A percentile compares a stretch with the other conserved stretches of the same genome.
Evolutionary conservation across 495 filamentous ascomycete genomes (phyloP).

Genomic region (Aspergillus nanangensis): DNA sequence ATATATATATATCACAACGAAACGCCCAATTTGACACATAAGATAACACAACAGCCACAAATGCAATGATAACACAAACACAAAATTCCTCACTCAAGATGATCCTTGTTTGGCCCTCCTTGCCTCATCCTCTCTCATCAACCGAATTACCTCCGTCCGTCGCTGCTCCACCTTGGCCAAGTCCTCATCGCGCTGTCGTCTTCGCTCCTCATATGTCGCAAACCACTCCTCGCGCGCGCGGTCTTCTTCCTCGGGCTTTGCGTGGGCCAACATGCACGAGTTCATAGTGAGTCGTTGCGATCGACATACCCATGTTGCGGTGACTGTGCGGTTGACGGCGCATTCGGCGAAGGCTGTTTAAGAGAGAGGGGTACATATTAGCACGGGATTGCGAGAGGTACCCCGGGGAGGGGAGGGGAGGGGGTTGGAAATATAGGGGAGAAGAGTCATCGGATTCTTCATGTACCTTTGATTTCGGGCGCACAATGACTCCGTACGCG

Average conservation of each 20-base stretch:
- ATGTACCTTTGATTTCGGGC: constrained; percentile 78
- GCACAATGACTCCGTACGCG: constrained; percentile 75
- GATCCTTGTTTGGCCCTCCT: constrained; percentile 25
- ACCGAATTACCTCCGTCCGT: constrained; percentile 40
- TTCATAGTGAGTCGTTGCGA: constrained; percentile 81
- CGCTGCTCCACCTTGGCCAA: constrained; percentile 42
- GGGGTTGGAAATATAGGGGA: not conserved
- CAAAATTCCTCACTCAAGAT: too few relatives aligned
- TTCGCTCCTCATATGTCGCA: constrained; percentile 60
- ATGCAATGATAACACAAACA: not conserved
- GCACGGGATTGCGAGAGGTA: not conserved
- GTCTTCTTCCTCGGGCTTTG: constrained; percentile 80
- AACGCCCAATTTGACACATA: too few relatives aligned
- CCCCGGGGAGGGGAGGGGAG: not conserved
- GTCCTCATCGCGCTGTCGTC: constrained; percentile 57
- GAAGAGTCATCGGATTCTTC: not conserved
- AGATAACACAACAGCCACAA: not conserved
- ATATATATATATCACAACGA: too few relatives aligned
- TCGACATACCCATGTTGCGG: constrained; percentile 80
- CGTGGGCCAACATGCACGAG: constrained; percentile 81
- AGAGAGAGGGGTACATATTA: too few relatives aligned
- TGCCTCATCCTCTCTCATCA: constrained; percentile 54
- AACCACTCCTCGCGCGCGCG: constrained; percentile 94
- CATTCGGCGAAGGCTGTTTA: constrained; percentile 80
- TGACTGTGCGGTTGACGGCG: constrained; percentile 78